Evolutionary conservation across 148 eudicot species (phyloP).

Genomic region (Rhododendron williamsianum): DNA sequence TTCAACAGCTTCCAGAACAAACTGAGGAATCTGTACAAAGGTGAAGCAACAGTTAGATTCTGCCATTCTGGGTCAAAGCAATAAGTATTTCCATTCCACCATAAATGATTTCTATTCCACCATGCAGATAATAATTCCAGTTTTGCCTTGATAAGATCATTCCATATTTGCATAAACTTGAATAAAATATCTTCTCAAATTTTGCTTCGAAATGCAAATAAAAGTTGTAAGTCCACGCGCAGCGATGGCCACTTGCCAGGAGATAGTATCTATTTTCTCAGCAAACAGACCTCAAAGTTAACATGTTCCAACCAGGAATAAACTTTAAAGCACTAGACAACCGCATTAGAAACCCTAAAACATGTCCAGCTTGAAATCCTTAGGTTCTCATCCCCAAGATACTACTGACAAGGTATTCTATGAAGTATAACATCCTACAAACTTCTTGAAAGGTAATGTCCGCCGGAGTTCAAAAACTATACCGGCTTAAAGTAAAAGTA

Average conservation of each 20-base stretch:
- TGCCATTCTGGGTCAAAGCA: background rate
- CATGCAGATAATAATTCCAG: background rate
- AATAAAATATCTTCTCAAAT: background rate
- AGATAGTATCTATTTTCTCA: background rate
- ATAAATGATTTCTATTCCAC: background rate
- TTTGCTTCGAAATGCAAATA: background rate
- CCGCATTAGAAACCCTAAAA: background rate
- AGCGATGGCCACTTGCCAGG: background rate
- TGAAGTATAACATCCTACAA: background rate
- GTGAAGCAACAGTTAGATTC: background rate
- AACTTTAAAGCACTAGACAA: background rate
- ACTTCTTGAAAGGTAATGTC: background rate
- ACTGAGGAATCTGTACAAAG: constrained; percentile 76
- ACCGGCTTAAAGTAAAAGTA: background rate
- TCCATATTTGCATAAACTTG: background rate
- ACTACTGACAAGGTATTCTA: background rate
- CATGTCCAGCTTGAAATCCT: background rate
- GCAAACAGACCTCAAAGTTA: background rate
- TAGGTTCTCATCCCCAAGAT: background rate
- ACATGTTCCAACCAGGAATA: background rate
- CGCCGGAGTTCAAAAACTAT: background rate
- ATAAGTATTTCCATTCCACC: background rate
- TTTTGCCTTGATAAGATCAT: background rate
- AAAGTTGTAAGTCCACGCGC: background rate
- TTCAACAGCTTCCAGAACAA: constrained; percentile 86